Conservation (phyloP, 2,329 filamentous ascomycete species). For the Penicillium sp. region DNA sequence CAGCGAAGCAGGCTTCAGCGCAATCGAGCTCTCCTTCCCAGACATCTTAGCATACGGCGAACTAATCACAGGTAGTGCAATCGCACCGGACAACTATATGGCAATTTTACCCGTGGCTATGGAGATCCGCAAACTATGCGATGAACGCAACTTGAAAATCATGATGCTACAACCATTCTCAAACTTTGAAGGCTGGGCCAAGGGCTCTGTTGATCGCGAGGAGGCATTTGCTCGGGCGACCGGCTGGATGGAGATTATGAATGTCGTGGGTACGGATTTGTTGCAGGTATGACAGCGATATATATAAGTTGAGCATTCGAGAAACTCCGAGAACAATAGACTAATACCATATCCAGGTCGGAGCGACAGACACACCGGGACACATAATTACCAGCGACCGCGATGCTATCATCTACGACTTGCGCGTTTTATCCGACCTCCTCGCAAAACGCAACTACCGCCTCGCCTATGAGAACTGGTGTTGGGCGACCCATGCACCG, state of each 20-base stretch:
- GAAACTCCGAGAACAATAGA: not conserved
- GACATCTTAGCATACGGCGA: conserved; percentile 65
- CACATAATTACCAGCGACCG: conserved; percentile 51
- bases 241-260: conserved; percentile 71
- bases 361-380: conserved; percentile 61
- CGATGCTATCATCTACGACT: conserved; percentile 57
- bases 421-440: conserved; percentile 63
- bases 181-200: conserved; percentile 73
- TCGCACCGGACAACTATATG: conserved; percentile 59
- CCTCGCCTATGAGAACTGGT: conserved; percentile 79
- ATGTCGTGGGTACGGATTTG: conserved; percentile 66
- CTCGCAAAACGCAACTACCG: conserved; percentile 57
- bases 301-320: not conserved
- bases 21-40: conserved; percentile 71
- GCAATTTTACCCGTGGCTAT: conserved; percentile 55
- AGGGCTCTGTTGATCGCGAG: conserved; percentile 55
- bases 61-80: conserved; percentile 49
- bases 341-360: conserved; percentile 44
- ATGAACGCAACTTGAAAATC: conserved; percentile 56
- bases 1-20: conserved; percentile 50
- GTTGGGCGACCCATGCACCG: conserved; percentile 70
- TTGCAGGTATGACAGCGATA: conserved; percentile 55
- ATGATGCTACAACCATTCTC: conserved; percentile 74
- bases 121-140: conserved; percentile 56
- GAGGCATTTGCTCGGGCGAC: conserved; percentile 62